Evolutionary conservation across 305 asterid genomes (phyloP), one percentile per base, ranked within the genome.

Genomic region (Plantago coronopus): DNA sequence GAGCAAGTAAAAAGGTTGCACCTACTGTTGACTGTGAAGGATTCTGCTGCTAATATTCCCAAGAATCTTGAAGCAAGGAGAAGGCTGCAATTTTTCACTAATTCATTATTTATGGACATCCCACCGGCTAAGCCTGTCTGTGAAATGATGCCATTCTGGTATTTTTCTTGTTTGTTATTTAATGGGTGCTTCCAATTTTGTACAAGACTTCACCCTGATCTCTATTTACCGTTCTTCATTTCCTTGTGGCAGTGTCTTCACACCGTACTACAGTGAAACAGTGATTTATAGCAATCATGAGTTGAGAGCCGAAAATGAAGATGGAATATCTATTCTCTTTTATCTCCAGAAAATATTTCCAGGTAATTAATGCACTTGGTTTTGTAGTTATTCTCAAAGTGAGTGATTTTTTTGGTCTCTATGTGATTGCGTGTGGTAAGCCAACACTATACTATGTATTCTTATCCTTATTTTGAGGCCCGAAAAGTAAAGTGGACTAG

Each of bases 331-430:
- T 51, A 87, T 62, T 57, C 78, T 93, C 71, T 93, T 93, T 78
- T 93, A 93, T 82, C 96, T 93, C 72, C 99, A 93, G 78, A 93
- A 89, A 70, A 93, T 93, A 75, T 93, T 87, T 78, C 99, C 99
- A 61, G 99, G 99, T 88, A 69, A 37, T 58, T 47, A 55, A 1
- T 11, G 13, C 51, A 59, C 54, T 31, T 64, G 54, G 46, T 55
- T 69, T 49, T 10, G 10, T 34, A 54, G 22, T n/a, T n/a, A n/a
- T n/a, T n/a, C n/a, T n/a, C n/a, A n/a, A n/a, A n/a, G n/a, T n/a
- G n/a, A n/a, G n/a, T n/a, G n/a, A n/a, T n/a, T n/a, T n/a, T n/a
- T n/a, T n/a, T n/a, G n/a, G n/a, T n/a, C n/a, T n/a, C n/a, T n/a
- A n/a, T n/a, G n/a, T n/a, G n/a, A n/a, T n/a, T n/a, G n/a, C n/a